Evolutionary conservation across 148 eudicot genomes (phyloP).

Genomic region (Cornus suecica): DNA sequence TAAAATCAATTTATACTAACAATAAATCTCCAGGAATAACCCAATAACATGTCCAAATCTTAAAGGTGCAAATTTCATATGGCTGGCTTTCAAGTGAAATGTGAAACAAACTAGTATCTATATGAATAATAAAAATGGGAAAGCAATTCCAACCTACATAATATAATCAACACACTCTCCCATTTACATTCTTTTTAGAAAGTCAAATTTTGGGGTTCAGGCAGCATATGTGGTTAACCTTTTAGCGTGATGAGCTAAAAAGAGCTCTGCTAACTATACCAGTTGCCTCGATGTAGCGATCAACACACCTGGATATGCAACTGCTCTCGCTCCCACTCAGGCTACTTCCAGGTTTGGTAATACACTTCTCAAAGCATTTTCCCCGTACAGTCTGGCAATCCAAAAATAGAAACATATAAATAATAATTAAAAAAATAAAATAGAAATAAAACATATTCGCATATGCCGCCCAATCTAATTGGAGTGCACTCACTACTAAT

Average conservation of each 20-base stretch:
- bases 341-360: conserved; percentile 79
- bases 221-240: neutral
- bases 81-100: neutral
- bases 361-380: conserved; percentile 90
- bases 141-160: conserved; percentile 1
- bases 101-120: neutral
- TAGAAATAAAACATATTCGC: neutral
- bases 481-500: neutral
- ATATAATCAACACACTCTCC: neutral
- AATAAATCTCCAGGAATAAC: neutral
- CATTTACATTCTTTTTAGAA: neutral
- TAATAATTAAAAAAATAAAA: neutral
- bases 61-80: neutral
- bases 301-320: conserved; percentile 86
- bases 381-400: conserved; percentile 62
- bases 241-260: conserved; percentile 32
- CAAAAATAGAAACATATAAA: neutral
- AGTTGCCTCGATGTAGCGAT: conserved; percentile 88
- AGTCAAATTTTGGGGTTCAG: neutral
- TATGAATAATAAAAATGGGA: neutral
- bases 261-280: conserved; percentile 71
- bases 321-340: conserved; percentile 77
- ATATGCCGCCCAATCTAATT: neutral
- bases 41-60: neutral
- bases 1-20: neutral